Base-by-base conservation (phyloP, 176 grass and related monocot species). In the Avena eriantha region DNA sequence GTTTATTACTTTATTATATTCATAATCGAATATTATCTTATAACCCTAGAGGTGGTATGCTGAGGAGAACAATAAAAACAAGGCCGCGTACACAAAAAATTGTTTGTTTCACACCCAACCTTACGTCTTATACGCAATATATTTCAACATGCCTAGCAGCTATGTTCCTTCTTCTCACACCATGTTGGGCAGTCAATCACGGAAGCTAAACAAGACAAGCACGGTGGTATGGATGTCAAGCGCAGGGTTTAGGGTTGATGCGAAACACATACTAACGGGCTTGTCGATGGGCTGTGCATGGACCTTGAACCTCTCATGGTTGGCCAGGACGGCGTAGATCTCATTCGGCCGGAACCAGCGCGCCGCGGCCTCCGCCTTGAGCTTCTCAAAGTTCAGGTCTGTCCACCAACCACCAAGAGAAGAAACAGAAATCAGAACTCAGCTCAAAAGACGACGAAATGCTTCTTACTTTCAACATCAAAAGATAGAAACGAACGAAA, bases 341-440 rank as follows among this genome's bases (percentile, higher is more conserved):
- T 99, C 97, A 86, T 99, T 99, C 0, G 97, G 90, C 82, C 89
- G 86, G 90, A 99, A 93, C 97, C 92, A 96, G 15, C 97, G 90
- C 15, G 80, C 57, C 36, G 65, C 65, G 3, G 89, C 97, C 69
- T 94, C 89, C 48, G 80, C 21, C 76, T 83, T 80, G 65, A 99
- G 82, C 83, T 91, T 99, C 19, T 96, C 90, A 43, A 83, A 89
- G 82, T 93, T 82, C 83, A 99, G 76, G 88, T 96, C 97, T 99
- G 88, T 87, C 43, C 79, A 77, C 63, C 64, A 66, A 67, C 15
- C 72, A 70, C 43, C 43, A 69, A 84, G 8, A 82, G 9, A 10
- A 81, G 69, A 31, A 77, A 65, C 34, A 84, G 3, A 58, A 80
- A 50, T 22, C 80, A 73, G 45, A 59, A 80, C 13, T 60, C 77